Conservation (phyloP, 1,284 basidiomycete species). For the Ganoderma resinaceum region DNA sequence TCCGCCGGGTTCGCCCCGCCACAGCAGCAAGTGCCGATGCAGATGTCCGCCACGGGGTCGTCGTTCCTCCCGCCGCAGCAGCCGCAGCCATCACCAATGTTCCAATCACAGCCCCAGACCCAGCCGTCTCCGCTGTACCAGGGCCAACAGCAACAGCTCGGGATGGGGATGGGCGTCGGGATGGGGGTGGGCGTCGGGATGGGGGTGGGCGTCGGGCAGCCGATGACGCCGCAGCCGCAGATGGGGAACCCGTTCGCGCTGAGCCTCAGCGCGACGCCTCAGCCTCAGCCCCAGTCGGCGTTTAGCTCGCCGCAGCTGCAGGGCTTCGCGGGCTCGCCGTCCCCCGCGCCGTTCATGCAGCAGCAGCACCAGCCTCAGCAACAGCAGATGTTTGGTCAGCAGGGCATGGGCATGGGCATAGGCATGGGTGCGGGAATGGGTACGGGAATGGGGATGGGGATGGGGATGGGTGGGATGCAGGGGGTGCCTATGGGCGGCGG, state of each 20-base stretch:
- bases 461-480: slow-evolving; percentile 4
- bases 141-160: slow-evolving; percentile 9
- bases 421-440: neutral
- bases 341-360: slow-evolving; percentile 28
- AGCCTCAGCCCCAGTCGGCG: slow-evolving; percentile 23
- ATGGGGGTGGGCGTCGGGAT: slow-evolving; percentile 5
- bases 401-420: slow-evolving; percentile 7
- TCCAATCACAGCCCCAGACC: slow-evolving; percentile 13
- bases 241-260: slow-evolving; percentile 33
- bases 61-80: slow-evolving; percentile 26
- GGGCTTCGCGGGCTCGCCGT: slow-evolving; percentile 26
- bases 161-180: too few relatives aligned
- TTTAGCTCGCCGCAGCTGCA: slow-evolving; percentile 24
- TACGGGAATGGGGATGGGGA: neutral
- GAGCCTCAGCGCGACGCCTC: neutral
- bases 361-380: slow-evolving; percentile 17
- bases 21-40: neutral
- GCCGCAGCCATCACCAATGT: slow-evolving; percentile 26
- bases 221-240: slow-evolving; percentile 11
- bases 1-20: slow-evolving; percentile 14
- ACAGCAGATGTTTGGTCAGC: slow-evolving; percentile 24
- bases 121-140: slow-evolving; percentile 33
- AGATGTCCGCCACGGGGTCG: slow-evolving; percentile 18
- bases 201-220: slow-evolving; percentile 28
- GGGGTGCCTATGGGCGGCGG: neutral